Evolutionary conservation across 768 basidiomycete genomes (phyloP), one percentile per base, ranked within the genome.

Genomic region (Tubosaeta sp.): DNA sequence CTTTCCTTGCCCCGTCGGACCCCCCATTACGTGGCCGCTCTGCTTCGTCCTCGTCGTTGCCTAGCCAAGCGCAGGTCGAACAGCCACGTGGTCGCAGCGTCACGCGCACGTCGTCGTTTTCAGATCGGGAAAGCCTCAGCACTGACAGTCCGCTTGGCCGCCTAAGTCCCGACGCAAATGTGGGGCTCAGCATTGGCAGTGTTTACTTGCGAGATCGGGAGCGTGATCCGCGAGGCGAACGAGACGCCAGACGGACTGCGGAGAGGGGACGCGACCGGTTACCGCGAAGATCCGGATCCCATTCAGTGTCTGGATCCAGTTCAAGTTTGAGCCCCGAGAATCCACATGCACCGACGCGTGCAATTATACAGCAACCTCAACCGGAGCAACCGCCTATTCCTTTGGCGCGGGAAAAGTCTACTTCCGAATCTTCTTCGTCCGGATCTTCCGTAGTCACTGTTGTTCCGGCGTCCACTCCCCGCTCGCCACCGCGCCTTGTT

Each of bases 91-190:
- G 84, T 3, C 73, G 83, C 19, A 82, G 82, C 36, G 70, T 70
- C 44, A 74, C 80, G 18, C 76, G 81, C 34, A 77, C 76, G 6
- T 72, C 81, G 14, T 79, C 82, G 1, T 80, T 80, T 39, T 79
- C 78, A 45, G 81, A 81, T 54, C 71, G 77, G 9, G 76, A 77
- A 14, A 66, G 71, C 46, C 50, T 71, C 53, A 53, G 60, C 22
- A 55, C 69, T 6, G 73, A 69, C 29, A 72, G 66, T 44, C 69
- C 70, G n/a, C 39, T 69, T 18, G 70, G 70, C 31, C 71, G 66
- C 42, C 30, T 75, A 49, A 70, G 69, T 31, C 77, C 77, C 8
- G 77, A 77, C 6, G 67, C 55, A 40, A 55, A 45, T 34, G 40
- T 62, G 10, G 59, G 67, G 19, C 58, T 68, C 9, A 62, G 65